Evolutionary conservation across 371 early-diverging fungal species (phyloP).

Genomic region (Syncephalastrum racemosum): DNA sequence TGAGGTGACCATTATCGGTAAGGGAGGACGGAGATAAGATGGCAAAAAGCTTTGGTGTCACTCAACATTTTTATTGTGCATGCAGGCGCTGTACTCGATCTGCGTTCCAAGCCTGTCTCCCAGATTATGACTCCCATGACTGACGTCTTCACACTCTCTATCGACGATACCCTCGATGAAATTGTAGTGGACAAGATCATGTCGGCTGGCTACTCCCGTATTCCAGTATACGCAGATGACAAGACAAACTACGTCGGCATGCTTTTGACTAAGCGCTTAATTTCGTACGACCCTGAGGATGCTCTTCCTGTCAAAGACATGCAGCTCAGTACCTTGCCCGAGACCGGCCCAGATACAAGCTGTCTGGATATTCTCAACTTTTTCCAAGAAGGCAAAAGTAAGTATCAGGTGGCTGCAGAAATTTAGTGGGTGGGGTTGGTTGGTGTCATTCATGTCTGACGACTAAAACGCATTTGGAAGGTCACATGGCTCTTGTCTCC

Average conservation of each 20-base stretch:
- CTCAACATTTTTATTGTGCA: not conserved
- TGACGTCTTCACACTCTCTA: conserved; percentile 81
- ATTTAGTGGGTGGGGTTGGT: conserved; percentile 18
- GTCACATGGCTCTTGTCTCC: conserved; percentile 75
- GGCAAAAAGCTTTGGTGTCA: not conserved
- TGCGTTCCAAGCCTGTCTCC: conserved; percentile 81
- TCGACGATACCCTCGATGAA: conserved; percentile 68
- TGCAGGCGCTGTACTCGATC: conserved; percentile 79
- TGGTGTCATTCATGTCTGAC: not conserved
- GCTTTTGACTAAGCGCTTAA: conserved; percentile 84
- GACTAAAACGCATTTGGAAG: conserved; percentile 15
- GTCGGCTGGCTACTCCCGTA: conserved; percentile 84
- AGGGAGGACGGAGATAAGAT: too few species aligned
- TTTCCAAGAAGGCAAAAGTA: conserved; percentile 91
- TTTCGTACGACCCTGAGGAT: conserved; percentile 85
- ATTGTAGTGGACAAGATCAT: conserved; percentile 71
- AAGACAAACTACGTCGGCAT: conserved; percentile 83
- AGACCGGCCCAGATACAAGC: conserved; percentile 70
- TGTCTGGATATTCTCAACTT: conserved; percentile 89
- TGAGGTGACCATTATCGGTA: conserved; percentile 76
- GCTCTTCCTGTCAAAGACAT: conserved; percentile 68
- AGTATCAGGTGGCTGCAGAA: conserved; percentile 20
- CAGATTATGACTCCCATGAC: conserved; percentile 86
- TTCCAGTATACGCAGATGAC: conserved; percentile 78
- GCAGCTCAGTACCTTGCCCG: conserved; percentile 71